phyloP scores from a whole-genome alignment of 345 rosid genomes.

The Jatropha curcas region DNA sequence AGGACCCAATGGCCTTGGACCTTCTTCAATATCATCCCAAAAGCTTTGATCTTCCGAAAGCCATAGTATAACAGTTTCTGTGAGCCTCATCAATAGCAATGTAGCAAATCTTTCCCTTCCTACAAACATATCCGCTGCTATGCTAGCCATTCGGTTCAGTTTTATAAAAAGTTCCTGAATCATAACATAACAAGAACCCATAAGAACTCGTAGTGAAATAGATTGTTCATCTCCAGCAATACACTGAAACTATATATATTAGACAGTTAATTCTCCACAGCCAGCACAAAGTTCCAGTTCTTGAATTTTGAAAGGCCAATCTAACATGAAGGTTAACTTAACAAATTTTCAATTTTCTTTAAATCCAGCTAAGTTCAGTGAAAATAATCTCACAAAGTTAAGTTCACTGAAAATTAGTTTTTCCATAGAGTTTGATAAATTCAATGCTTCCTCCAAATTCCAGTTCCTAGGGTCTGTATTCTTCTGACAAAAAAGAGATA shows the following conservation, averaged over 20 bases:
- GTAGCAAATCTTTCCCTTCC: slow-evolving; percentile 97
- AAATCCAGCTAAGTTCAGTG: not conserved
- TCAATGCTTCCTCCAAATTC: not conserved
- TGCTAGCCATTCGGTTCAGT: slow-evolving; percentile 75
- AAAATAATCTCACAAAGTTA: not conserved
- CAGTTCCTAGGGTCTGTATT: not conserved
- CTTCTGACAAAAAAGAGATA: not conserved
- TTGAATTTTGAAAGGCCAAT: not conserved
- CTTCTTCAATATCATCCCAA: slow-evolving; percentile 99
- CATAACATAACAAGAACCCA: not conserved
- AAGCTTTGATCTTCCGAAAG: slow-evolving; percentile 94
- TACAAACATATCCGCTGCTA: slow-evolving; percentile 96
- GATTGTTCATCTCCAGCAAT: not conserved
- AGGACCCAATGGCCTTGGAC: slow-evolving; percentile 89
- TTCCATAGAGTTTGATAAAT: not conserved
- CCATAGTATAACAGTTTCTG: slow-evolving; percentile 95
- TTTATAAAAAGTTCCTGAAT: slow-evolving; percentile 84
- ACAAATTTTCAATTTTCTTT: not conserved
- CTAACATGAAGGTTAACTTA: slow-evolving; percentile 4
- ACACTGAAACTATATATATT: not conserved
- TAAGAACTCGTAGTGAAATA: not conserved
- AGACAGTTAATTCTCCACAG: not conserved
- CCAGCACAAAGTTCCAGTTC: not conserved
- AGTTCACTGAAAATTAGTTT: too few relatives aligned
- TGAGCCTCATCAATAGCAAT: slow-evolving; percentile 83